phyloP scores from a whole-genome alignment of 1,284 basidiomycete genomes.

The Ganoderma lingzhi region DNA sequence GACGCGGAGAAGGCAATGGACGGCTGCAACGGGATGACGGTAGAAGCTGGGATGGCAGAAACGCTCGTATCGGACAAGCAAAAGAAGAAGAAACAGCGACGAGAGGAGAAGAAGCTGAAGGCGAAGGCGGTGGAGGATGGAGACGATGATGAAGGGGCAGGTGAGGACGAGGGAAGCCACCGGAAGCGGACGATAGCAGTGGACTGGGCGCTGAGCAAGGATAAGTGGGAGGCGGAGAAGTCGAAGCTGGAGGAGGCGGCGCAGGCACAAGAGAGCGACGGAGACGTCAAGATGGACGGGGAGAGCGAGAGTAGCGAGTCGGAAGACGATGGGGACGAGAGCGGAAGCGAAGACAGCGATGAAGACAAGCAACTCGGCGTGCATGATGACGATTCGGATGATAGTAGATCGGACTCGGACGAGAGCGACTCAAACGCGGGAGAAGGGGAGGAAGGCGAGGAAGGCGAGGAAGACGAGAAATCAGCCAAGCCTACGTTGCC shows the following conservation, averaged over 20 bases:
- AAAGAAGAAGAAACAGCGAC: slow-evolving; percentile 74
- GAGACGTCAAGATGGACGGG: slow-evolving; percentile 39
- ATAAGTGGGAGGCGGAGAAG: slow-evolving; percentile 88
- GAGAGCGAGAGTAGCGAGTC: slow-evolving; percentile 39
- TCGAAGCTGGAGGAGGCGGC: slow-evolving; percentile 59
- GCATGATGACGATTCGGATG: slow-evolving; percentile 51
- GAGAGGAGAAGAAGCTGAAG: slow-evolving; percentile 64
- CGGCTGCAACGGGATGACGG: slow-evolving; percentile 82
- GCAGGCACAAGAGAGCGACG: slow-evolving; percentile 41
- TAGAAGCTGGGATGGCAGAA: slow-evolving; percentile 74
- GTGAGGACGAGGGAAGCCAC: slow-evolving; percentile 49
- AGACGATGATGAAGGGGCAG: slow-evolving; percentile 40
- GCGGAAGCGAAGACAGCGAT: slow-evolving; percentile 37
- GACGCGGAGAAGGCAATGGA: slow-evolving; percentile 90
- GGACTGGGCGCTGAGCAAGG: slow-evolving; percentile 96
- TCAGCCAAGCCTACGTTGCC: slow-evolving; percentile 79
- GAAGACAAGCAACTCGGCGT: slow-evolving; percentile 50
- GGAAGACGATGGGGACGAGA: slow-evolving; percentile 41
- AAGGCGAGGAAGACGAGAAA: slow-evolving; percentile 51
- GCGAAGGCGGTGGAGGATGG: slow-evolving; percentile 47
- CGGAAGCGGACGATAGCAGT: slow-evolving; percentile 85
- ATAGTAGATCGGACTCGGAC: slow-evolving; percentile 42
- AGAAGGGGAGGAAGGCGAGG: slow-evolving; percentile 38
- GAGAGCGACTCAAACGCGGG: slow-evolving; percentile 42
- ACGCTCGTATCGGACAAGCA: slow-evolving; percentile 75